Evolutionary conservation across 2,329 filamentous ascomycete species (phyloP), one percentile per base, ranked within the genome.

Genomic region (Sarocladium strictum): DNA sequence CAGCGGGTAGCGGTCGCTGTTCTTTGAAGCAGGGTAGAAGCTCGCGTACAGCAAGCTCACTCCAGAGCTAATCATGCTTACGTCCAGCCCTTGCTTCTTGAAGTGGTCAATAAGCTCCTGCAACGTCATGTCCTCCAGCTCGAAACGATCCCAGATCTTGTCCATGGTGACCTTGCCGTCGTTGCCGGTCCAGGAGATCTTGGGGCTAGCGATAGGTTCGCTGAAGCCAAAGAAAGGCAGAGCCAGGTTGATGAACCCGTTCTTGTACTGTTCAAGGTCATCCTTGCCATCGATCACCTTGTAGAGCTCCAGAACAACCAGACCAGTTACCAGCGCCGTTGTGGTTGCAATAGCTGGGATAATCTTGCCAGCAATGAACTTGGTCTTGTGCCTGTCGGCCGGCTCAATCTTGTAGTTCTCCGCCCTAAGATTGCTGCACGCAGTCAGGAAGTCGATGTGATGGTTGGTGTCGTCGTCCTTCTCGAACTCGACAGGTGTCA

Each of bases 281-380:
- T 81, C 83, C 79, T 99, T 97, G 67, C 91, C 93, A 65, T 97
- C 94, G 45, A 99, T 79, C 59, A 99, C 83, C 83, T 99, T 99
- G 85, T 90, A 97, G 49, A 97, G 76, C 76, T 99, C 94, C 45
- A 99, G 76, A 15, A 95, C 81, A 53, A 99, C 91, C 45, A 99
- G 79, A 56, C 94, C 94, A 2, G 94, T 99, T 12, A 97, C 93
- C 56, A 99, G 78, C 2, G 94, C 93, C 2, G 94, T 99, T 0
- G 94, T 97, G 2, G 94, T 99, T 43, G 94, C 94, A 70, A 99
- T 99, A 45, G 94, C 94, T 21, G 94, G 94, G 61, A 99, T 99
- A 63, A 99, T 99, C 82, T 99, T 99, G 69, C 94, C 94, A 29
- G 94, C 95, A 68, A 99, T 99, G 72, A 99, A 97, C 78, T 99